Evolutionary conservation across 306 rosid genomes (phyloP).

Genomic region (Sicyos baderoa): DNA sequence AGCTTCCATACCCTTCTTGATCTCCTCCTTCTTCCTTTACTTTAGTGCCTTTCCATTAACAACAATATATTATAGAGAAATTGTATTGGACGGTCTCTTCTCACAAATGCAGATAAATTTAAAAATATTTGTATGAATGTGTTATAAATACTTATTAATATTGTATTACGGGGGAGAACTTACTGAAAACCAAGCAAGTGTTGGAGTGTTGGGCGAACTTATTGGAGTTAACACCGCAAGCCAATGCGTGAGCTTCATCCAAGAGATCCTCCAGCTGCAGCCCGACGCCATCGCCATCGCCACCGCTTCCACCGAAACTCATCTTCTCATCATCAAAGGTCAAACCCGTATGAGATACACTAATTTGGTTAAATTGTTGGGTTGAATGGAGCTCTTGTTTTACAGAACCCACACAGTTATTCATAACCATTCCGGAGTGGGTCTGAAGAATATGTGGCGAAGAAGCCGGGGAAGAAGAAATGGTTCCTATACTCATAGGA

Average conservation of each 20-base stretch:
- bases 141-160: too few relatives aligned
- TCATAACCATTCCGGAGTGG: conserved; percentile 27
- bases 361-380: conserved; percentile 34
- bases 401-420: conserved; percentile 20
- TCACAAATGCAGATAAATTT: too few relatives aligned
- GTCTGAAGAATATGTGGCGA: conserved; percentile 31
- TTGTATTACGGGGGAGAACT: not conserved
- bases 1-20: conserved; percentile 10
- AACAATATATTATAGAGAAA: too few relatives aligned
- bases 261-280: conserved; percentile 43
- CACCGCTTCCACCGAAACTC: conserved; percentile 1
- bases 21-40: conserved; percentile 33
- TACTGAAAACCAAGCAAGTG: conserved; percentile 23
- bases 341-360: conserved; percentile 22
- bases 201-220: conserved; percentile 28
- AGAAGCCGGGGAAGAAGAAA: not conserved
- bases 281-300: not conserved
- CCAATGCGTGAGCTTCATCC: conserved; percentile 41
- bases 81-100: too few relatives aligned
- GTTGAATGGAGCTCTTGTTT: conserved; percentile 63
- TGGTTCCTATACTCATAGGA: conserved; percentile 27
- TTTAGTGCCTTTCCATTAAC: conserved; percentile 31
- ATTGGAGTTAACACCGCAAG: conserved; percentile 24
- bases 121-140: too few relatives aligned
- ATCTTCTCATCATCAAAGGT: conserved; percentile 23